Percentiles rank a stretch among this genome's conserved stretches.
phyloP scores from a whole-genome alignment of 106 monocot species.

The Allium cepa region DNA sequence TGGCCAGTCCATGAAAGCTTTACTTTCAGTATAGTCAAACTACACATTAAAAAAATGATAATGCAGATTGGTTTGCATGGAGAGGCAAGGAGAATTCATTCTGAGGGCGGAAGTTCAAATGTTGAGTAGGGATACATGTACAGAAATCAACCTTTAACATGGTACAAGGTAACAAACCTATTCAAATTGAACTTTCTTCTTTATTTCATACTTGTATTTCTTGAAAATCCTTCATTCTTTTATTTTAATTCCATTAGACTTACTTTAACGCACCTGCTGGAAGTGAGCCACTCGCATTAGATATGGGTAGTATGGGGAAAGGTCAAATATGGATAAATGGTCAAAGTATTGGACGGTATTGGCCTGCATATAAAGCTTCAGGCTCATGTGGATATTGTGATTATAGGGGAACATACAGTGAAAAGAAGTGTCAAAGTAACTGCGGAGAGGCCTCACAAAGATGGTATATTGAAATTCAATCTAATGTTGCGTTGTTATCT shows the following conservation, averaged over 20 bases:
- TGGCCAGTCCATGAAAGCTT: too few species aligned
- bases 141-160: conserved; percentile 41
- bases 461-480: conserved; percentile 27
- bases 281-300: conserved; percentile 60
- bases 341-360: conserved; percentile 67
- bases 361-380: conserved; percentile 61
- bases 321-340: conserved; percentile 81
- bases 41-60: not conserved
- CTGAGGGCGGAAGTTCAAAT: conserved; percentile 42
- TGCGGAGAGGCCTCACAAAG: conserved; percentile 67
- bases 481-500: too few species aligned
- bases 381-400: conserved; percentile 62
- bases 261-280: conserved; percentile 75
- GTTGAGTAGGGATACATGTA: conserved; percentile 56
- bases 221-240: not conserved
- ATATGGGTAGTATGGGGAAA: conserved; percentile 87
- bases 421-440: conserved; percentile 52
- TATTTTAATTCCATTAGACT: conserved; percentile 17
- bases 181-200: not conserved
- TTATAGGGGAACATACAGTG: conserved; percentile 45
- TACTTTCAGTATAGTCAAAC: too few species aligned
- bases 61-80: conserved; percentile 65
- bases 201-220: not conserved
- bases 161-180: conserved; percentile 54
- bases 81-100: conserved; percentile 47